Evolutionary conservation across 2,329 filamentous ascomycete genomes (phyloP), one percentile per base, ranked within the genome.

Genomic region (Phyllosticta citriasiana): DNA sequence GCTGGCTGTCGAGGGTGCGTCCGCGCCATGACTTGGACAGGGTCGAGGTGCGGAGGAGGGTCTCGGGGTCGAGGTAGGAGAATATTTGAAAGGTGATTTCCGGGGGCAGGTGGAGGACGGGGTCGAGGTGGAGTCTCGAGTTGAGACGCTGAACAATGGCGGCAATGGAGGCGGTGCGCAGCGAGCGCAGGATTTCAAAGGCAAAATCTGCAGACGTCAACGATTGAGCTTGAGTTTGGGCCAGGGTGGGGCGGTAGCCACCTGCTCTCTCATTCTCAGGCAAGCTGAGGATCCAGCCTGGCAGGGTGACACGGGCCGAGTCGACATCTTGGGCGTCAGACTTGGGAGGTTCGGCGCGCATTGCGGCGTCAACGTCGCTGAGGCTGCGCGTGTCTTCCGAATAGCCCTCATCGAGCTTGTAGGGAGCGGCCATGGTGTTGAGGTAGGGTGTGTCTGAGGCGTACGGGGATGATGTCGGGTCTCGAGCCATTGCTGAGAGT

Each of bases 21-120:
- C 83, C 81, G 64, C 92, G 87, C 93, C 94, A 99, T 65, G 85
- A 80, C 55, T 86, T 85, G 40, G 91, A 97, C 16, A 91, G 85
- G 53, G 84, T 82, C 0, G 91, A 90, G 2, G 92, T 89, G 57
- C 84, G 85, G 61, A 97, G 80, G 50, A 99, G 80, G 0, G 91
- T 94, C 27, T 85, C 73, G 0, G 91, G 88, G 60, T 92, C 88
- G 57, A 99, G 85, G 70, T 91, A 94, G 16, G 88, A 87, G 53
- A 99, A 86, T 53, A 97, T 88, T 69, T 95, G 88, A 53, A 94
- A 86, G 63, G 91, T 95, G 68, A 99, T 88, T 73, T 99, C 94
- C 26, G 89, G 85, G 0, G 94, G 94, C 0, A 99, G 83, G 68
- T 90, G 86, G 65, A 84, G 79, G 52, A 96, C 85, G 60, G 96